Evolutionary conservation across 164 flowering plant genomes (phyloP).

Genomic region (Liquidambar formosana): DNA sequence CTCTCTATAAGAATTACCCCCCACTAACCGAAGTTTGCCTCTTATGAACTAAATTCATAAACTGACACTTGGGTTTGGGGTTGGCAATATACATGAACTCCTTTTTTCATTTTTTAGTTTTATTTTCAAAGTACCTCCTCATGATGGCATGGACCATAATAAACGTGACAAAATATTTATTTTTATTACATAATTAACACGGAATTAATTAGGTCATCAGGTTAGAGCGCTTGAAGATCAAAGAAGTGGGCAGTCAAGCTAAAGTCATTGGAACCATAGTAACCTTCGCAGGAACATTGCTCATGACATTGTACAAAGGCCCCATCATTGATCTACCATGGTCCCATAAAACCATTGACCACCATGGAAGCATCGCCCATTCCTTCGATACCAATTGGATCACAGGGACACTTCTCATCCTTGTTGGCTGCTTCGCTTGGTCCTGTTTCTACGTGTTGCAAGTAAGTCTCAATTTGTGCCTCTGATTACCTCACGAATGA

Average conservation of each 20-base stretch:
- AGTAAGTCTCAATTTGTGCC: constrained; percentile 19
- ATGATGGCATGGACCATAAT: no score
- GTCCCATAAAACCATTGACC: neutral
- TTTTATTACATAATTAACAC: no score
- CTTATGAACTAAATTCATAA: no score
- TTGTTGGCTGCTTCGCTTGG: constrained; percentile 40
- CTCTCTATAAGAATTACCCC: no score
- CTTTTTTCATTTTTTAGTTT: no score
- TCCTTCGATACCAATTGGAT: constrained; percentile 34
- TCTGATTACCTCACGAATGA: no score
- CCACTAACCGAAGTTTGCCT: no score
- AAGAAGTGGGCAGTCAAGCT: constrained; percentile 32
- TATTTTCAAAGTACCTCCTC: no score
- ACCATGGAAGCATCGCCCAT: neutral
- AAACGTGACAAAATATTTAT: no score
- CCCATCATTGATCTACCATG: constrained; percentile 31
- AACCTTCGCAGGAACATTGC: constrained; percentile 41
- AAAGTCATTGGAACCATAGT: constrained; percentile 48
- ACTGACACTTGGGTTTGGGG: no score
- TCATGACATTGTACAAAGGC: constrained; percentile 55
- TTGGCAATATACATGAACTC: no score
- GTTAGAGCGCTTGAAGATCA: constrained; percentile 37
- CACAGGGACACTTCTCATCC: constrained; percentile 39
- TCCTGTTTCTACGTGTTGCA: constrained; percentile 44
- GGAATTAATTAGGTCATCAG: no score